Conservation (phyloP, 768 basidiomycete species). For the Coprinopsis strossmayeri region DNA sequence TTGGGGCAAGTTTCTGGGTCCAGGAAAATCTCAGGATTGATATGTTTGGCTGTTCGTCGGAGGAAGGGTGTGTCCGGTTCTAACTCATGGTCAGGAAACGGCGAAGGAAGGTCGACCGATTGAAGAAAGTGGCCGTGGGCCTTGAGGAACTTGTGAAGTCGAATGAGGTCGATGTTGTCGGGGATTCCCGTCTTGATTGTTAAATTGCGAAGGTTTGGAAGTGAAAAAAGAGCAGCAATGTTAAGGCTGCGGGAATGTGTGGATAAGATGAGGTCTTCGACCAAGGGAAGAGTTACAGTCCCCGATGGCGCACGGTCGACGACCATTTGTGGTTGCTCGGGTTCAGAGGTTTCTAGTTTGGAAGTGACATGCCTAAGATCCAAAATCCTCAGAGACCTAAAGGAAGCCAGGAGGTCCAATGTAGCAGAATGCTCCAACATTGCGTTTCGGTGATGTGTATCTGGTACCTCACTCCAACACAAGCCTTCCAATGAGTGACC, state of each 20-base stretch:
- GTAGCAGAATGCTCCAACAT: conserved; percentile 18
- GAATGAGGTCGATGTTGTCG: conserved; percentile 14
- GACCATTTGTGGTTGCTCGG: too few relatives aligned
- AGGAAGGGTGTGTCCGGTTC: conserved; percentile 22
- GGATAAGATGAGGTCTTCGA: conserved; percentile 38
- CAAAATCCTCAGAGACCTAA: conserved; percentile 34
- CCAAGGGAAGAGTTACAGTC: too few relatives aligned
- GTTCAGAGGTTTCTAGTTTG: too few relatives aligned
- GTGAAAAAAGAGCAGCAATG: conserved; percentile 28
- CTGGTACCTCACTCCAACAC: conserved; percentile 33
- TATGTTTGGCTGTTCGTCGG: conserved; percentile 22
- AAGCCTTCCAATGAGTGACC: conserved; percentile 35
- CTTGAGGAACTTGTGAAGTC: conserved; percentile 31
- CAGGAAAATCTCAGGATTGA: conserved; percentile 39
- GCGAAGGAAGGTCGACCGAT: conserved; percentile 34
- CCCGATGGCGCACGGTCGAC: too few relatives aligned
- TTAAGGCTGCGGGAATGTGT: conserved; percentile 29
- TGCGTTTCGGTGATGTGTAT: conserved; percentile 9
- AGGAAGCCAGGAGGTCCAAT: conserved; percentile 34
- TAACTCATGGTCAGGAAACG: conserved; percentile 26
- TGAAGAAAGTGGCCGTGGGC: conserved; percentile 33
- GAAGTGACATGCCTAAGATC: conserved; percentile 38
- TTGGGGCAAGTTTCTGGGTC: conserved; percentile 35
- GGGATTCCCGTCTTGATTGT: conserved; percentile 29
- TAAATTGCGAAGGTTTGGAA: conserved; percentile 39